A percentile compares a stretch with the other conserved stretches of the same genome.
Conservation (phyloP, 768 basidiomycete species). For the Hericium rajendrae region DNA sequence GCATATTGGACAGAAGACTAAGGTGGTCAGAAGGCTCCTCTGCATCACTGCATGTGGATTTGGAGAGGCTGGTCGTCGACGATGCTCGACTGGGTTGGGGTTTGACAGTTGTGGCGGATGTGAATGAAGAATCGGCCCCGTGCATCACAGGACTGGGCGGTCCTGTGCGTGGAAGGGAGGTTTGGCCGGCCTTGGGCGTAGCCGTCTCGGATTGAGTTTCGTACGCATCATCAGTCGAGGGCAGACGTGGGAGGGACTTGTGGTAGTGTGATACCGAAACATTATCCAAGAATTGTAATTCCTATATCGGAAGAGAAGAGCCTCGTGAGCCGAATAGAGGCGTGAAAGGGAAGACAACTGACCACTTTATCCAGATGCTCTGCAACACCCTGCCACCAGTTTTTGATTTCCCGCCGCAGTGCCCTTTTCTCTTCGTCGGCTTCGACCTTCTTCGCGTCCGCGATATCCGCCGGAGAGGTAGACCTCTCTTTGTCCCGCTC, state of each 20-base stretch:
- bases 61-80: too few relatives aligned
- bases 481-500: constrained; percentile 10
- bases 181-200: constrained; percentile 2
- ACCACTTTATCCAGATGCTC: constrained; percentile 55
- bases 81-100: background rate
- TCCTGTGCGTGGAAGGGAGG: constrained; percentile 4
- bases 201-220: constrained; percentile 22
- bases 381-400: constrained; percentile 58
- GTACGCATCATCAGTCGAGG: constrained; percentile 45
- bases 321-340: background rate
- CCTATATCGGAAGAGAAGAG: constrained; percentile 24
- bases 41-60: too few relatives aligned
- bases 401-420: constrained; percentile 50
- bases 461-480: background rate
- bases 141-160: background rate
- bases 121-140: background rate
- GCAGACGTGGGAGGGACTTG: constrained; percentile 52
- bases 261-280: constrained; percentile 15
- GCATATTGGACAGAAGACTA: constrained; percentile 36
- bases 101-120: background rate
- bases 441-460: constrained; percentile 6
- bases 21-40: constrained; percentile 21
- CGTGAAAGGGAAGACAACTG: constrained; percentile 14
- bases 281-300: constrained; percentile 25
- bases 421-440: constrained; percentile 34